phyloP scores from a whole-genome alignment of 1,139 yeast species.

The Blastobotrys apis region DNA sequence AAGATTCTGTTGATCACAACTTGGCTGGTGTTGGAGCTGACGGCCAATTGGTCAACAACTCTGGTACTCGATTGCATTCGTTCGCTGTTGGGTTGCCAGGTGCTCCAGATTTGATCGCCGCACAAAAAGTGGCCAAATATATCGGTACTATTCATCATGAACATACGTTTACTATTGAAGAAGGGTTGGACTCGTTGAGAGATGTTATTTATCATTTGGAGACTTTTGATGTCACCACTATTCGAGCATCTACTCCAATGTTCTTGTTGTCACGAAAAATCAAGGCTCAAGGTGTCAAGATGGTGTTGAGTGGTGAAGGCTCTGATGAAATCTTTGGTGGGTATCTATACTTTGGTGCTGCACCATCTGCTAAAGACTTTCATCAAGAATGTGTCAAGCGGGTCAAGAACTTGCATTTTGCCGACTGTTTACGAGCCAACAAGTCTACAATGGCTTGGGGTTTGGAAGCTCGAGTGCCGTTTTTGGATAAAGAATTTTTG shows the following conservation, averaged over 20 bases:
- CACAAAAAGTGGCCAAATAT: conserved; percentile 86
- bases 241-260: conserved; percentile 99
- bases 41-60: conserved; percentile 70
- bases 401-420: conserved; percentile 93
- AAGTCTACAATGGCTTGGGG: conserved; percentile 99
- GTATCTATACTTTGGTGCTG: conserved; percentile 92
- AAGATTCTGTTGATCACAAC: conserved; percentile 44
- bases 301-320: conserved; percentile 99
- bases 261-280: conserved; percentile 91
- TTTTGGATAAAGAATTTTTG: conserved; percentile 89
- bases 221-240: conserved; percentile 97
- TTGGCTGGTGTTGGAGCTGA: conserved; percentile 88
- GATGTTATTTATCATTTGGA: conserved; percentile 95
- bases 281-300: conserved; percentile 98
- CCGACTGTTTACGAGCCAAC: conserved; percentile 98
- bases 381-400: conserved; percentile 93
- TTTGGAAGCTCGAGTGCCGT: conserved; percentile 98
- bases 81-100: conserved; percentile 96
- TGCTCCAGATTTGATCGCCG: conserved; percentile 96
- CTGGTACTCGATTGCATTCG: conserved; percentile 87
- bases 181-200: conserved; percentile 90
- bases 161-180: conserved; percentile 93
- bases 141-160: conserved; percentile 97
- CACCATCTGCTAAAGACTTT: conserved; percentile 89
- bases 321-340: conserved; percentile 99